Conservation (phyloP, 139 green algal species). For the Zygnema circumcarinatum region DNA sequence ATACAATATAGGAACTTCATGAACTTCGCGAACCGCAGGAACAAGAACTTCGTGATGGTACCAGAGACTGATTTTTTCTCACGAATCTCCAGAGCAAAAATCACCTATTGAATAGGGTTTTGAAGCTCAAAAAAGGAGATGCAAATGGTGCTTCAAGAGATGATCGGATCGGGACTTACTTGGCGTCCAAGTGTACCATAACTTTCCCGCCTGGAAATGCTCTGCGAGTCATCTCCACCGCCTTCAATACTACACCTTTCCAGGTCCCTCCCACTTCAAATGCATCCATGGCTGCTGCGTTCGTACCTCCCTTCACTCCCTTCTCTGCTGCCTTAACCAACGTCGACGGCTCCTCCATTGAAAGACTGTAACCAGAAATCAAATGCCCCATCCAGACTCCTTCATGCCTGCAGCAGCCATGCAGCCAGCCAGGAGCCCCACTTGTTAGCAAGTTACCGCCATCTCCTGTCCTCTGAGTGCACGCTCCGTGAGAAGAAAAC, state of each 20-base stretch:
- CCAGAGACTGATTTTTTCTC: no score
- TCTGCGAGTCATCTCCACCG: background rate
- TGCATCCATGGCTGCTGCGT: background rate
- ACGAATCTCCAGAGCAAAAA: no score
- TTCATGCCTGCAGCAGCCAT: background rate
- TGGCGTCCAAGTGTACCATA: constrained; percentile 9
- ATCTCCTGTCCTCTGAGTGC: no score
- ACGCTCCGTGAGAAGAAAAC: no score
- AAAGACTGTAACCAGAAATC: constrained; percentile 20
- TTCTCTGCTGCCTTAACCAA: background rate
- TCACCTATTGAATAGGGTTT: background rate
- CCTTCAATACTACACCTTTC: constrained; percentile 15
- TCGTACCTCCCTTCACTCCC: background rate
- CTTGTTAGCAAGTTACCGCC: no score
- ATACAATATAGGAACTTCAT: no score
- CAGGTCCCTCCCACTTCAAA: constrained; percentile 2
- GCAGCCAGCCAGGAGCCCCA: no score
- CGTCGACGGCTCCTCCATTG: constrained; percentile 26
- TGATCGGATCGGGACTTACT: background rate
- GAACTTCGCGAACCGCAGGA: no score
- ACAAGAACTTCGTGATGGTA: no score
- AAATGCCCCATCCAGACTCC: constrained; percentile 29
- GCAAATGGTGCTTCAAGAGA: background rate
- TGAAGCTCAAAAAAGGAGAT: background rate
- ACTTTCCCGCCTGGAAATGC: constrained; percentile 17